Conservation (phyloP, 1,139 yeast genomes). For the Pichia sp. region DNA sequence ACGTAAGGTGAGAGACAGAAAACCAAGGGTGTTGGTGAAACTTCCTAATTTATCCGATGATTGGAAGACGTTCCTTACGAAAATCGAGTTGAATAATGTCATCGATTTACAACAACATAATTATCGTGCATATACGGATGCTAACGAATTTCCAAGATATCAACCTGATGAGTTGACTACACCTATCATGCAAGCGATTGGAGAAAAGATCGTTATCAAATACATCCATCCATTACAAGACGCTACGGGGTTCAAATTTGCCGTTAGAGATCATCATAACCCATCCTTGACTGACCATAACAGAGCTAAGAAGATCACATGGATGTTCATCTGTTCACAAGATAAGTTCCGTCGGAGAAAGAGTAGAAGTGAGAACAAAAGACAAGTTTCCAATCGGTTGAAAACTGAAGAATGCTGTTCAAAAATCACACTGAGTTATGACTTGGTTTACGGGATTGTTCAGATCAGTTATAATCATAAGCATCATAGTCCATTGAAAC, state of each 20-base stretch:
- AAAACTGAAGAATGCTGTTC: conserved; percentile 41
- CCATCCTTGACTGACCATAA: conserved; percentile 28
- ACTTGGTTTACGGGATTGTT: conserved; percentile 35
- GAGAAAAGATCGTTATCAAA: conserved; percentile 33
- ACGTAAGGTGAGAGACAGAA: conserved; percentile 34
- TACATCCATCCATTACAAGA: conserved; percentile 40
- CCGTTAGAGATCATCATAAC: conserved; percentile 43
- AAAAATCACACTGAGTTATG: conserved; percentile 37
- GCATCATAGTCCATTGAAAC: conserved; percentile 34
- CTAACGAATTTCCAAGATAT: conserved; percentile 33
- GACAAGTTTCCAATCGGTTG: conserved; percentile 36
- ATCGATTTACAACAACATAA: conserved; percentile 35
- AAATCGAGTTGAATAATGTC: conserved; percentile 33
- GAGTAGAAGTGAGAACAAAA: conserved; percentile 37
- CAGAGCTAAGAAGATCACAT: conserved; percentile 38
- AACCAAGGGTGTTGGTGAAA: conserved; percentile 27
- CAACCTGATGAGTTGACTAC: conserved; percentile 30
- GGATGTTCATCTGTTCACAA: conserved; percentile 44
- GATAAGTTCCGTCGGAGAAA: conserved; percentile 40
- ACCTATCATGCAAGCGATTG: conserved; percentile 34
- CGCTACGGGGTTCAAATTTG: conserved; percentile 40
- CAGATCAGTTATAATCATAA: conserved; percentile 37
- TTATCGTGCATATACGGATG: conserved; percentile 33
- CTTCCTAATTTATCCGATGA: conserved; percentile 33
- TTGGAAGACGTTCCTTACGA: conserved; percentile 33